Base-by-base conservation (phyloP, 2,329 filamentous ascomycete species). In the Aspergillus sp. region DNA sequence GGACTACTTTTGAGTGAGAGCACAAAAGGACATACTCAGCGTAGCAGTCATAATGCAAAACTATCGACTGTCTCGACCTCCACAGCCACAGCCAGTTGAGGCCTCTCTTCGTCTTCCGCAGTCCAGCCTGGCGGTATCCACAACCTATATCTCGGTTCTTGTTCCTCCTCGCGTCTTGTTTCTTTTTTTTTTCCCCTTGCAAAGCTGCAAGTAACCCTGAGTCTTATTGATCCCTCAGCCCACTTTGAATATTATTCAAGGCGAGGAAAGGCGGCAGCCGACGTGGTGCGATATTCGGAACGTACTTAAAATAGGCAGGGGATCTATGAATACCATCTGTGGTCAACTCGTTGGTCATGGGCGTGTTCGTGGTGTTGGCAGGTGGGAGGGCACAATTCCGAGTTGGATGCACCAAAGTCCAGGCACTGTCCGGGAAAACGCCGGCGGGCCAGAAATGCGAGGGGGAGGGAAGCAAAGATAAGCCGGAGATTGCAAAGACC, bases 31-130 rank as follows among this genome's bases (percentile, higher is more conserved):
- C 75, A 69, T 77, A 77, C 75, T 76, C 71, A 77, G 62, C 64
- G 74, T 76, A 68, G 75, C 73, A 69, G 74, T 71, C 74, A 77
- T 77, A 54, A 64, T 76, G 71, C 66, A 66, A 64, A 61, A 59
- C 58, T 67, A 61, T 67, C 60, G 63, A 60, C 64, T 57, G 62
- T 67, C 53, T 64, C 59, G 46, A 61, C 61, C 59, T 64, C 67
- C 66, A 68, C 70, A 65, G 63, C 68, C 66, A 67, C 68, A 64
- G 64, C 61, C 67, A 51, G 61, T 57, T 47, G 34, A 58, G 61
- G 58, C 58, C 61, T 59, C 54, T 57, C 58, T 54, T 62, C 62
- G 57, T 54, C 41, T 54, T 52, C 22, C 9, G 30, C 24, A 55
- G 41, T 53, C 59, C 51, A 59, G 39, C 40, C 57, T 49, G 48